Conservation (phyloP, 345 rosid genomes). For the Melastoma malabathricum region DNA sequence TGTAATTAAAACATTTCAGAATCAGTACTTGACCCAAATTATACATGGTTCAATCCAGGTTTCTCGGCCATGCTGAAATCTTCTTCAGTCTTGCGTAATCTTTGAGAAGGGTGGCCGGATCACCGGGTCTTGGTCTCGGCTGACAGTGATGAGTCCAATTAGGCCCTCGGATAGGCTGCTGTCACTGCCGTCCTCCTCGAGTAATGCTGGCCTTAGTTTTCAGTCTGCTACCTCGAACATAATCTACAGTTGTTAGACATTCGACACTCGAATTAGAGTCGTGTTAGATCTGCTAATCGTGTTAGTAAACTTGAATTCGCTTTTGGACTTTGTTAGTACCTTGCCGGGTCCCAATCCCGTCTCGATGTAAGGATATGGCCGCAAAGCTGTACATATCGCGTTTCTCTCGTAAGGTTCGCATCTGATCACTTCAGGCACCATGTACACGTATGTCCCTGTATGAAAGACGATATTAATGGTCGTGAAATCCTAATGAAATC, state of each 20-base stretch:
- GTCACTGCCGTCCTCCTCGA: conserved; percentile 17
- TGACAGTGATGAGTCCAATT: conserved; percentile 18
- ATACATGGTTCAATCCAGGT: neutral
- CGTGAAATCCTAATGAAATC: too few species aligned
- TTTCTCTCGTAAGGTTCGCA: conserved; percentile 53
- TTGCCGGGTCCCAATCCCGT: conserved; percentile 24
- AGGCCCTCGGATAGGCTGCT: conserved; percentile 17
- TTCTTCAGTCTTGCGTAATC: conserved; percentile 20
- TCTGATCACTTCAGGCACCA: conserved; percentile 51
- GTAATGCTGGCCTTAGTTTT: conserved; percentile 30
- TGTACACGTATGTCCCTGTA: conserved; percentile 46
- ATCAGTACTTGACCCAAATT: too few species aligned
- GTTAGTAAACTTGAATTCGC: too few species aligned
- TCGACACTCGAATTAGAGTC: too few species aligned
- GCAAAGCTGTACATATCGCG: conserved; percentile 49
- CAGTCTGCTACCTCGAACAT: conserved; percentile 48
- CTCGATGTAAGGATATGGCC: conserved; percentile 31
- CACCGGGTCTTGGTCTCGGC: conserved; percentile 39
- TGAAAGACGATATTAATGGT: too few species aligned
- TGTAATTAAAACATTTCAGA: too few species aligned
- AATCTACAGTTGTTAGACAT: conserved; percentile 17
- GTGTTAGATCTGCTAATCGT: too few species aligned
- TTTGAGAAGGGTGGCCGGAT: conserved; percentile 29
- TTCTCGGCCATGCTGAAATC: conserved; percentile 5
- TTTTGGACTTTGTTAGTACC: conserved; percentile 12